Evolutionary conservation across 495 filamentous ascomycete species (phyloP).

Genomic region (Trichocladium antarcticum): DNA sequence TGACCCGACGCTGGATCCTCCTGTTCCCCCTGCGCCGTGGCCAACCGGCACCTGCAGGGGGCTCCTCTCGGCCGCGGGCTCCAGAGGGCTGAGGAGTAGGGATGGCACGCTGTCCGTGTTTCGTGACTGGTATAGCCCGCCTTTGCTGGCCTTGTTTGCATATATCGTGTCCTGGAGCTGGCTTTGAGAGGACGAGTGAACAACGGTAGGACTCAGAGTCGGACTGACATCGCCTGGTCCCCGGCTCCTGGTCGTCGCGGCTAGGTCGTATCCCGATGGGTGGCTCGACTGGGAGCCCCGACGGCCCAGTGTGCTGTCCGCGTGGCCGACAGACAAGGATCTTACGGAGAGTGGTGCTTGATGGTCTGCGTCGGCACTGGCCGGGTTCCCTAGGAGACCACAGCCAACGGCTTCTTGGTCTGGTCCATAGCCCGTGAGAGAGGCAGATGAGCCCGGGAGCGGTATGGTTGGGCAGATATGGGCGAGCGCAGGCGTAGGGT

Average conservation of each 20-base stretch:
- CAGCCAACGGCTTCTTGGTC: conserved; percentile 17
- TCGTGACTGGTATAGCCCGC: conserved; percentile 41
- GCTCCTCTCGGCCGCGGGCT: conserved; percentile 26
- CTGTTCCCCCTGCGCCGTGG: conserved; percentile 6
- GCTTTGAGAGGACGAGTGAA: conserved; percentile 34
- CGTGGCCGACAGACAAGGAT: conserved; percentile 23
- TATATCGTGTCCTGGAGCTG: conserved; percentile 46
- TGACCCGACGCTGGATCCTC: conserved; percentile 1
- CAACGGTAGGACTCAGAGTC: conserved; percentile 40
- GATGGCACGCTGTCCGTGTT: conserved; percentile 43
- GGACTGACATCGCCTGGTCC: conserved; percentile 43
- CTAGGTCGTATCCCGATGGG: conserved; percentile 31
- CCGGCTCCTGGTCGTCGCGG: conserved; percentile 29
- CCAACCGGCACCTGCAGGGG: conserved; percentile 13
- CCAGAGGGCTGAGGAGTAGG: conserved; percentile 33
- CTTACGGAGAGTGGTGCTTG: conserved; percentile 36
- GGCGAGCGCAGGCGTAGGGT: conserved; percentile 9
- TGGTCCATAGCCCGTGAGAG: conserved; percentile 6
- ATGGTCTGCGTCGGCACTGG: conserved; percentile 26
- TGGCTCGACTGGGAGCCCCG: conserved; percentile 33
- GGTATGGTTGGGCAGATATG: conserved; percentile 1
- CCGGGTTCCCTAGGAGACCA: conserved; percentile 31
- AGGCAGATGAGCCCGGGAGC: background rate
- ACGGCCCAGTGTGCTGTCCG: conserved; percentile 20
- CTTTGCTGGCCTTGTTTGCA: conserved; percentile 40